These are phyloP conservation scores for Candida boleticola DNA, from an alignment of 805 yeast genomes.

Conservation along the genomic window DNA sequence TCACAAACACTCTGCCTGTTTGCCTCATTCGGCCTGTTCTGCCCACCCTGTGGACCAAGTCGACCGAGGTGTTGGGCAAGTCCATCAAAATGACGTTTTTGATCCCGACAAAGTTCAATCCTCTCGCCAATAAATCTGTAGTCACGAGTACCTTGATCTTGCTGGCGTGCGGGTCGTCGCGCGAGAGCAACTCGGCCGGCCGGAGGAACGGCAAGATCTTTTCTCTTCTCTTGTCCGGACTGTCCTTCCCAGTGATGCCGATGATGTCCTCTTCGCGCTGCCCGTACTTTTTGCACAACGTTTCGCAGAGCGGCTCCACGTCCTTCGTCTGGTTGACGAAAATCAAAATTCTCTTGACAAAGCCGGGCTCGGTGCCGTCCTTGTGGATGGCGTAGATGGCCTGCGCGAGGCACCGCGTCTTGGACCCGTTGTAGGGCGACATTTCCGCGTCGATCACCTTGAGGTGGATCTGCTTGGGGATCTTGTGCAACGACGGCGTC, in stretches of 20 bases:
- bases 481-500: constrained; percentile 78
- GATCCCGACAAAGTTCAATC: constrained; percentile 79
- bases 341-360: constrained; percentile 75
- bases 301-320: constrained; percentile 56
- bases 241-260: constrained; percentile 66
- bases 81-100: constrained; percentile 82
- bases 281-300: constrained; percentile 42
- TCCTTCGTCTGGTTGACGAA: constrained; percentile 77
- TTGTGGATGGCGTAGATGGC: constrained; percentile 79
- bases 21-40: constrained; percentile 92
- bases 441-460: constrained; percentile 72
- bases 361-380: constrained; percentile 77
- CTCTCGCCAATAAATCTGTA: constrained; percentile 88
- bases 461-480: constrained; percentile 75
- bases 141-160: constrained; percentile 71
- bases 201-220: constrained; percentile 62
- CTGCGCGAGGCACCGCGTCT: constrained; percentile 82
- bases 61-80: constrained; percentile 81
- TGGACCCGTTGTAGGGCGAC: constrained; percentile 82
- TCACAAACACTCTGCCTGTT: constrained; percentile 81
- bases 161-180: constrained; percentile 23
- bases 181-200: constrained; percentile 50
- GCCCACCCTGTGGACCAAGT: constrained; percentile 87
- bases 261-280: constrained; percentile 46
- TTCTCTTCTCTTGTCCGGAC: constrained; percentile 54